Percentiles rank a stretch among this genome's conserved stretches.
Evolutionary conservation across 2,329 filamentous ascomycete genomes (phyloP).

Genomic region (Aureobasidium uvarum): DNA sequence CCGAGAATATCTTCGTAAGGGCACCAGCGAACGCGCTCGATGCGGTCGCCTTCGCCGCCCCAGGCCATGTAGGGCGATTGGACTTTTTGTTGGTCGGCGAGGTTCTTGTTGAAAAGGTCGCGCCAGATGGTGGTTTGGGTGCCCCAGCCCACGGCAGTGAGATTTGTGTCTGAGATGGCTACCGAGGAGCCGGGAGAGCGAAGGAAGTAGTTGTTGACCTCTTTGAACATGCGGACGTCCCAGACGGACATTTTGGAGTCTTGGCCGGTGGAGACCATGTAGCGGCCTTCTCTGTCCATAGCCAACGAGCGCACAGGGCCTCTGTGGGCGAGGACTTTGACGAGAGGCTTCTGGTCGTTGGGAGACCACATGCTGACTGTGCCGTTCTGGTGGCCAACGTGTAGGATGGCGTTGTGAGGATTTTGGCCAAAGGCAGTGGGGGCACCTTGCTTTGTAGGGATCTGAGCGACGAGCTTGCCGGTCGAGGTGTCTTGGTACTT

Average conservation of each 20-base stretch:
- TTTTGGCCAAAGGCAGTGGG: constrained; percentile 85
- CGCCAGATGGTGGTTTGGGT: constrained; percentile 89
- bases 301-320: constrained; percentile 84
- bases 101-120: constrained; percentile 72
- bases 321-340: constrained; percentile 85
- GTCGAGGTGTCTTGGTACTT: constrained; percentile 97
- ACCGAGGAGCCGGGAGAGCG: constrained; percentile 78
- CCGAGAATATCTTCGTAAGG: constrained; percentile 93
- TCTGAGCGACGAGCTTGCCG: constrained; percentile 80
- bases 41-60: constrained; percentile 77
- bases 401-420: constrained; percentile 85
- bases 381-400: constrained; percentile 92
- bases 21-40: constrained; percentile 86
- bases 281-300: constrained; percentile 84
- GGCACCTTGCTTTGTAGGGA: constrained; percentile 78
- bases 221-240: constrained; percentile 92
- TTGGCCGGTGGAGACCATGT: constrained; percentile 92
- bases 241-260: constrained; percentile 91
- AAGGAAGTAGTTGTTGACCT: constrained; percentile 86
- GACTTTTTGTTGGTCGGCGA: constrained; percentile 70
- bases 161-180: constrained; percentile 80
- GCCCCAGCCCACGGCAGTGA: constrained; percentile 88
- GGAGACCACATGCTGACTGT: constrained; percentile 95
- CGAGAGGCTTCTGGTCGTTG: constrained; percentile 79
- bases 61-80: constrained; percentile 90